Evolutionary conservation across 2,329 filamentous ascomycete species (phyloP), one percentile per base, ranked within the genome.

Genomic region (Fusarium kyushuense): DNA sequence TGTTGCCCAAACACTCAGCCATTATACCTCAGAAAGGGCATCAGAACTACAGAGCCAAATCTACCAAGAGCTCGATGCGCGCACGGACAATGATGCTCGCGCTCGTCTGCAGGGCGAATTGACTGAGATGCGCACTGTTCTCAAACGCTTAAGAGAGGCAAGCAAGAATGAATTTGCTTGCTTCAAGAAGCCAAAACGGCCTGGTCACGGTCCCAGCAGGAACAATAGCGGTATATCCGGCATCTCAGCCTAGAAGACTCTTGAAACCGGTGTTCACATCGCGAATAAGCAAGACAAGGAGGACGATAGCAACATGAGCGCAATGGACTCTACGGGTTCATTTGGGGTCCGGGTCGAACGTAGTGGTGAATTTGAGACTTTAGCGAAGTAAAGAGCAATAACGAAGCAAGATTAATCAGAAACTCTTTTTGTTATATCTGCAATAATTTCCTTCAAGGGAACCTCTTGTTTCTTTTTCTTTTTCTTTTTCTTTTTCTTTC

Each of bases 101-200:
- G 86, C 89, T 13, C 85, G 87, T 63, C 81, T 99, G 71, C 95
- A 98, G 81, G 89, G 87, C 55, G 95, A 98, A 81, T 81, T 99
- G 70, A 92, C 93, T 4, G 93, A 94, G 76, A 94, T 99, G 92
- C 88, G 95, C 65, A 90, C 87, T 49, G 90, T 95, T 45, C 82
- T 99, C 70, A 98, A 97, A 86, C 88, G 88, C 72, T 81, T 97
- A 70, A 84, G 93, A 59, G 93, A 97, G 75, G 88, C 89, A 43
- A 95, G 91, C 70, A 91, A 91, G 80, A 93, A 90, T 67, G 92
- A 96, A 78, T 97, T 97, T 82, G 88, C 90, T n/a, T 94, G 92
- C 78, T 95, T 95, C 77, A 90, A 87, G 77, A 92, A 90, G 78
- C 82, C 83, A 21, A 87, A 87, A 77, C 79, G 84, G 65, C 76